These are phyloP conservation scores for Polytrichum formosum DNA, from an alignment of 225 moss, liverwort and hornwort species.

Conservation along the genomic window DNA sequence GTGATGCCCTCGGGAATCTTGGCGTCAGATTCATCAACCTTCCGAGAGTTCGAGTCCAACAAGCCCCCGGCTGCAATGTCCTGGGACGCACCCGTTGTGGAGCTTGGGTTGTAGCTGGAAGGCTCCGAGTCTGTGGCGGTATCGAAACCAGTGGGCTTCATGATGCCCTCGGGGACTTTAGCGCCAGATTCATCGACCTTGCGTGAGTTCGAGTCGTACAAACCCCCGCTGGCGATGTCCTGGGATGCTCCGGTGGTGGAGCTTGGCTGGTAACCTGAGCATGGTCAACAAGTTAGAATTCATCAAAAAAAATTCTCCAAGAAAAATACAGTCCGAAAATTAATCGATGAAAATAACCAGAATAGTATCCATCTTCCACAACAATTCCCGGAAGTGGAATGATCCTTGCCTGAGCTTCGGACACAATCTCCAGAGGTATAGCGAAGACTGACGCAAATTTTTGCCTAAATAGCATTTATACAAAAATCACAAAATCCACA, in stretches of 20 bases:
- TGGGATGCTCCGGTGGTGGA: not conserved
- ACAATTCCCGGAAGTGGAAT: too few species aligned
- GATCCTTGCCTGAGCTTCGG: too few species aligned
- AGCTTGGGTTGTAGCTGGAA: not conserved
- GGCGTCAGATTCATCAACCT: constrained; percentile 9
- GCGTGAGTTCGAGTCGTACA: not conserved
- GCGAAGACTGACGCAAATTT: too few species aligned
- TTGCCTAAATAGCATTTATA: too few species aligned
- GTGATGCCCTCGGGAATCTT: constrained; percentile 17
- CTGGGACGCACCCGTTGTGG: not conserved
- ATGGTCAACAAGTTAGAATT: not conserved
- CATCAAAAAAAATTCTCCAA: not conserved
- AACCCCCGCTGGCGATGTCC: constrained; percentile 2
- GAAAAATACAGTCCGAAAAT: too few species aligned
- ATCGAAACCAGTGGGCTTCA: constrained; percentile 25
- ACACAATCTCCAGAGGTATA: too few species aligned
- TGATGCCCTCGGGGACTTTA: constrained; percentile 19
- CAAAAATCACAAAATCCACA: too few species aligned
- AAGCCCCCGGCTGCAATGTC: not conserved
- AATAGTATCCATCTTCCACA: too few species aligned
- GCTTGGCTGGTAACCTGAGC: not conserved
- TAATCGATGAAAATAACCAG: too few species aligned
- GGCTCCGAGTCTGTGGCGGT: not conserved
- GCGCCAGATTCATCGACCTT: constrained; percentile 2
- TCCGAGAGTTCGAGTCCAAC: not conserved